Evolutionary conservation across 331 rosid species (phyloP).

Genomic region (Rosa hybrid): DNA sequence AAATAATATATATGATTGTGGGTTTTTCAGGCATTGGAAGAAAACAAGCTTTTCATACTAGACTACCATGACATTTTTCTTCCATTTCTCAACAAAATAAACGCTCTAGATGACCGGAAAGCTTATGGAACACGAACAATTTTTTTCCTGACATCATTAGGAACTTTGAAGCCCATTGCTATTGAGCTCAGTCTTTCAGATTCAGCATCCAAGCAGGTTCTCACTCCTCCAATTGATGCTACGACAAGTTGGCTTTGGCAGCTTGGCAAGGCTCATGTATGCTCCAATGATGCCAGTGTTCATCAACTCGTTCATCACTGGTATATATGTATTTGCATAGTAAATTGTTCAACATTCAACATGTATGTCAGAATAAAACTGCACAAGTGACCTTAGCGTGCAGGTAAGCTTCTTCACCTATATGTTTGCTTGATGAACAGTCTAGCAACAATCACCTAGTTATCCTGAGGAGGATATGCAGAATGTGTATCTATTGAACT

Average conservation of each 20-base stretch:
- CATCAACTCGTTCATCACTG: slow-evolving; percentile 61
- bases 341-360: too few relatives aligned
- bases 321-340: slow-evolving; percentile 13
- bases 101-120: slow-evolving; percentile 33
- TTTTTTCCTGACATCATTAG: slow-evolving; percentile 40
- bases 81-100: slow-evolving; percentile 41
- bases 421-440: too few relatives aligned
- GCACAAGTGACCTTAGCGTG: too few relatives aligned
- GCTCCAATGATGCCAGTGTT: slow-evolving; percentile 50
- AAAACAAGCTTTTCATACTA: slow-evolving; percentile 41
- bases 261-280: slow-evolving; percentile 57
- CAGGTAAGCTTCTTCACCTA: too few relatives aligned
- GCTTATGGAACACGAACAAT: slow-evolving; percentile 50
- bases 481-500: too few relatives aligned
- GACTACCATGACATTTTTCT: slow-evolving; percentile 48
- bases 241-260: slow-evolving; percentile 56
- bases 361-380: too few relatives aligned
- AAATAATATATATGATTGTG: background rate
- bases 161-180: slow-evolving; percentile 45
- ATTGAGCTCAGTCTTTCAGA: slow-evolving; percentile 49
- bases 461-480: too few relatives aligned
- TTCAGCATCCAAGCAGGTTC: slow-evolving; percentile 44
- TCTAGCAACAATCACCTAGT: too few relatives aligned
- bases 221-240: slow-evolving; percentile 35
- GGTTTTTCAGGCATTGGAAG: slow-evolving; percentile 29